A percentile compares a stretch with the other conserved stretches of the same genome.
These are phyloP conservation scores for Carex cristatella DNA, from an alignment of 176 grass and related monocot species.

Conservation along the genomic window DNA sequence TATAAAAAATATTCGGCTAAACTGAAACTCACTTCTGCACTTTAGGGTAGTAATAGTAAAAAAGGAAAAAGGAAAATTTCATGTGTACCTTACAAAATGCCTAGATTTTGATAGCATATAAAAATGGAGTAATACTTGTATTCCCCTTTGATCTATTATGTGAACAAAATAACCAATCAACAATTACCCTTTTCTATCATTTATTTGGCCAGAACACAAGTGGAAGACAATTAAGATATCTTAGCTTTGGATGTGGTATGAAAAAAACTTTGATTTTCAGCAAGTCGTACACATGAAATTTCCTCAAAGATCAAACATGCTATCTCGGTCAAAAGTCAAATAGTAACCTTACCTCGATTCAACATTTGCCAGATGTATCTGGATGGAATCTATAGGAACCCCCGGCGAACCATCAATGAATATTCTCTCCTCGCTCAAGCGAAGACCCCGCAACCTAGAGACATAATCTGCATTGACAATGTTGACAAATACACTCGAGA, in stretches of 20 bases:
- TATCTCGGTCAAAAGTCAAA: neutral
- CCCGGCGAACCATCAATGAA: slow-evolving; percentile 49
- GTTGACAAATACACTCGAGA: slow-evolving; percentile 65
- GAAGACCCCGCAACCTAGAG: slow-evolving; percentile 60
- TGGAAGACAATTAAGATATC: neutral
- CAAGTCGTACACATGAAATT: neutral
- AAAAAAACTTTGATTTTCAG: neutral
- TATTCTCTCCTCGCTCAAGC: slow-evolving; percentile 53
- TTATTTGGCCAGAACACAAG: neutral
- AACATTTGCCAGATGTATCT: slow-evolving; percentile 65
- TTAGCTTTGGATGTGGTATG: neutral
- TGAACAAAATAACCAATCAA: neutral
- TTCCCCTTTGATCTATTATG: neutral
- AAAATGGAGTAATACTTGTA: neutral
- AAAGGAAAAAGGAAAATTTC: neutral
- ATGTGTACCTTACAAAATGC: neutral
- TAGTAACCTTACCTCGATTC: slow-evolving; percentile 29
- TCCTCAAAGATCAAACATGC: neutral
- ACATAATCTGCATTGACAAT: slow-evolving; percentile 82
- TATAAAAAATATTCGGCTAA: neutral
- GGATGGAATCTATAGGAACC: slow-evolving; percentile 54
- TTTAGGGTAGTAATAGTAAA: neutral
- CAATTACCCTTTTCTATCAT: neutral
- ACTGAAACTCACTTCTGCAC: neutral
- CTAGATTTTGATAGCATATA: neutral